phyloP scores from a whole-genome alignment of 1,139 yeast genomes.

The Candida freyschussii region DNA sequence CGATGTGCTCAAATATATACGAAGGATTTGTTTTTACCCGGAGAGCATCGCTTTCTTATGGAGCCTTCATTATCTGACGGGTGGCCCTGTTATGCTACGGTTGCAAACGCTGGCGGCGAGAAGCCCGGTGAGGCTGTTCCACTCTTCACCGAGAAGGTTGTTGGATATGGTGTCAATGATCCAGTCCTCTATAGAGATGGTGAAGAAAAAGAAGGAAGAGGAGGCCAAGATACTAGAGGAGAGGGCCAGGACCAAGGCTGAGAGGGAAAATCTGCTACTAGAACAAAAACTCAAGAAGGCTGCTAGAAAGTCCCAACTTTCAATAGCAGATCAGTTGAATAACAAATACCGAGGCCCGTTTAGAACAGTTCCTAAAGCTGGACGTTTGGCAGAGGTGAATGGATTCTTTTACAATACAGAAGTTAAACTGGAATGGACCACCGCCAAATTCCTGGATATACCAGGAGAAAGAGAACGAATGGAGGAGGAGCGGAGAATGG shows the following conservation, averaged over 20 bases:
- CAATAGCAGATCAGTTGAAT: slow-evolving; percentile 12
- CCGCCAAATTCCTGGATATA: slow-evolving; percentile 45
- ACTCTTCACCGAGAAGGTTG: too few species aligned
- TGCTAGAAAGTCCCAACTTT: neutral
- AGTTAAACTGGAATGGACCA: slow-evolving; percentile 55
- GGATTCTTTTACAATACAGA: slow-evolving; percentile 43
- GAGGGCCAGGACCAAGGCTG: neutral
- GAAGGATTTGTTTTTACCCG: too few species aligned
- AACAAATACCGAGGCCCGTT: slow-evolving; percentile 15
- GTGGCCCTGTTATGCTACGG: too few species aligned
- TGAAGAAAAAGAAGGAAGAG: neutral
- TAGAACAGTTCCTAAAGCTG: slow-evolving; percentile 35
- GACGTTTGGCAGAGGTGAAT: slow-evolving; percentile 27
- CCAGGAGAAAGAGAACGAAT: slow-evolving; percentile 50
- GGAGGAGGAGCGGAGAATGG: slow-evolving; percentile 26
- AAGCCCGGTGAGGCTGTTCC: too few species aligned
- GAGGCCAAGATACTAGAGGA: neutral
- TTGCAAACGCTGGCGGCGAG: too few species aligned
- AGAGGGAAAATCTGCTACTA: neutral
- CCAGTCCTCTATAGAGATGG: neutral
- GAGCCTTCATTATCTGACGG: too few species aligned
- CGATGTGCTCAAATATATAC: too few species aligned
- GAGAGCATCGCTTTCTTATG: too few species aligned
- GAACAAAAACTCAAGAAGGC: neutral
- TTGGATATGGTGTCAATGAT: neutral